Percentiles rank a stretch among this genome's conserved stretches.
Conservation (phyloP, 257 asterid species). For the Nicotiana tomentosiformis region DNA sequence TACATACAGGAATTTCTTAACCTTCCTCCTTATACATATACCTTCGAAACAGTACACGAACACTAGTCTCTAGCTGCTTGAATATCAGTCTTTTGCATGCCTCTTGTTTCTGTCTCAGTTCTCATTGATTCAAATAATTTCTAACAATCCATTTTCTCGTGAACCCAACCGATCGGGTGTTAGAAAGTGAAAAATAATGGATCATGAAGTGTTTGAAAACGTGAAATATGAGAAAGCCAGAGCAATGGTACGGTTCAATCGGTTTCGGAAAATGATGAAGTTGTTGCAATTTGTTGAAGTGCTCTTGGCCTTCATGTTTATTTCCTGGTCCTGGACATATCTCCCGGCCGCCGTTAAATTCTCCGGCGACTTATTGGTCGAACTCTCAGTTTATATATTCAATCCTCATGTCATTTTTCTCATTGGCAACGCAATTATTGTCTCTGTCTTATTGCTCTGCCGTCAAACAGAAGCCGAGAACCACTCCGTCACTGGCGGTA, state of each 20-base stretch:
- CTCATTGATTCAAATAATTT: too few relatives aligned
- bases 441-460: not conserved
- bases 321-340: not conserved
- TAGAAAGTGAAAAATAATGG: not conserved
- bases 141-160: too few relatives aligned
- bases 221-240: not conserved
- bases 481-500: too few relatives aligned
- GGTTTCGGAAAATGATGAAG: not conserved
- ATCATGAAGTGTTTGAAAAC: not conserved
- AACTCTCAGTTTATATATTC: not conserved
- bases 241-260: not conserved
- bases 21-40: too few relatives aligned
- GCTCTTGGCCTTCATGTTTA: not conserved
- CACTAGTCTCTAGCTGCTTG: too few relatives aligned
- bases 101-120: too few relatives aligned
- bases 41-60: too few relatives aligned
- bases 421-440: constrained; percentile 3
- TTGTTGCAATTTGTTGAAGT: not conserved
- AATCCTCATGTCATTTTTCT: constrained; percentile 1
- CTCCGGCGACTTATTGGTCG: not conserved
- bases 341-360: not conserved
- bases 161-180: not conserved
- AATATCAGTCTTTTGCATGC: too few relatives aligned
- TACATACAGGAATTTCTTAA: too few relatives aligned
- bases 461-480: not conserved